phyloP scores from a whole-genome alignment of 306 rosid genomes.

The Abrus pulchellus region DNA sequence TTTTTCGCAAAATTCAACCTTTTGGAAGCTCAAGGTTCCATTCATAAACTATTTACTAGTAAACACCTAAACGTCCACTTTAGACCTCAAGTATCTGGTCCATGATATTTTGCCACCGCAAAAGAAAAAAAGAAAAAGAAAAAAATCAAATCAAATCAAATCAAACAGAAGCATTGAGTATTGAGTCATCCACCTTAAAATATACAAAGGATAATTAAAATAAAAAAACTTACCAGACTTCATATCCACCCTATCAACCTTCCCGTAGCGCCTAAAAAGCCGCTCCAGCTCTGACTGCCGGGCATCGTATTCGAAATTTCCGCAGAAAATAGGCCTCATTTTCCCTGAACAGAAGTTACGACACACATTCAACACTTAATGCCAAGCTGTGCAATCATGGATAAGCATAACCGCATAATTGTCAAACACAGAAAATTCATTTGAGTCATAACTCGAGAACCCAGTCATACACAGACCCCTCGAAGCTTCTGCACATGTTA shows the following conservation, averaged over 20 bases:
- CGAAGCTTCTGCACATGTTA: not conserved
- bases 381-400: not conserved
- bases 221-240: constrained; percentile 83
- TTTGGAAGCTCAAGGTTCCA: not conserved
- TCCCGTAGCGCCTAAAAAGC: constrained; percentile 92
- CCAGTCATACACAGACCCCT: not conserved
- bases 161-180: not conserved
- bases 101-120: not conserved
- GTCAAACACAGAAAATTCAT: not conserved
- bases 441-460: not conserved
- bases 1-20: constrained; percentile 11
- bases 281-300: constrained; percentile 94
- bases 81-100: constrained; percentile 34
- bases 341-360: constrained; percentile 57
- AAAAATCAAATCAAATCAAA: too few relatives aligned
- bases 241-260: constrained; percentile 99
- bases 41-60: not conserved
- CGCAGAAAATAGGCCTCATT: constrained; percentile 95
- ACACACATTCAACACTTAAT: constrained; percentile 18
- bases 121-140: not conserved
- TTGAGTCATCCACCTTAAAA: constrained; percentile 9
- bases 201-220: constrained; percentile 20
- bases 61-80: constrained; percentile 1
- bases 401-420: not conserved
- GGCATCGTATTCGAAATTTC: constrained; percentile 91